Conservation (phyloP, 345 rosid species). For the Linum usitatissimum region DNA sequence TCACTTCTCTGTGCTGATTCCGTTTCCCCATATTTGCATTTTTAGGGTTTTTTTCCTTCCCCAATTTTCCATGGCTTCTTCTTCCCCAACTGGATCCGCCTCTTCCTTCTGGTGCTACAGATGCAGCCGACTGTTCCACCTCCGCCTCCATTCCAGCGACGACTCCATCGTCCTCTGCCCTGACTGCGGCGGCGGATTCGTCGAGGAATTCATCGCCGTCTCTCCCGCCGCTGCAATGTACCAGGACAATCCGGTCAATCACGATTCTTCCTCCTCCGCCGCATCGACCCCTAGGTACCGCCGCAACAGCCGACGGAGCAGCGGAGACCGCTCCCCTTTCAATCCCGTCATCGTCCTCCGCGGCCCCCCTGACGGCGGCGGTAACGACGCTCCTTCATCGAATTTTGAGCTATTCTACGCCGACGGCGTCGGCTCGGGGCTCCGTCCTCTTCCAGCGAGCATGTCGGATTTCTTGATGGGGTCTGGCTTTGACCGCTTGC, state of each 20-base stretch:
- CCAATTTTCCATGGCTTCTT: slow-evolving; percentile 32
- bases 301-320: not conserved
- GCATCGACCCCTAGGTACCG: no score
- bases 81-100: slow-evolving; percentile 9
- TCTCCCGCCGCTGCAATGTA: not conserved
- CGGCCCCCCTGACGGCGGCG: not conserved
- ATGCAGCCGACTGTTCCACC: slow-evolving; percentile 59
- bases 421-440: slow-evolving; percentile 71
- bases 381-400: not conserved
- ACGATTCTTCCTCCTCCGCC: no score
- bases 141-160: slow-evolving; percentile 22
- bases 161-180: not conserved
- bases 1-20: no score
- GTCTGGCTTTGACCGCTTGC: slow-evolving; percentile 69
- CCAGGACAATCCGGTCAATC: not conserved
- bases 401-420: slow-evolving; percentile 67
- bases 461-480: slow-evolving; percentile 84
- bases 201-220: not conserved
- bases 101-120: slow-evolving; percentile 81
- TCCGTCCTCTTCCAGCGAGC: slow-evolving; percentile 64
- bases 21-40: no score
- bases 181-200: not conserved
- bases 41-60: no score
- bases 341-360: slow-evolving; percentile 4
- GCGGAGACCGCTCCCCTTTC: not conserved